Base-by-base conservation (phyloP, 1,284 basidiomycete genomes). In the Tilletiopsis washingtonensis region DNA sequence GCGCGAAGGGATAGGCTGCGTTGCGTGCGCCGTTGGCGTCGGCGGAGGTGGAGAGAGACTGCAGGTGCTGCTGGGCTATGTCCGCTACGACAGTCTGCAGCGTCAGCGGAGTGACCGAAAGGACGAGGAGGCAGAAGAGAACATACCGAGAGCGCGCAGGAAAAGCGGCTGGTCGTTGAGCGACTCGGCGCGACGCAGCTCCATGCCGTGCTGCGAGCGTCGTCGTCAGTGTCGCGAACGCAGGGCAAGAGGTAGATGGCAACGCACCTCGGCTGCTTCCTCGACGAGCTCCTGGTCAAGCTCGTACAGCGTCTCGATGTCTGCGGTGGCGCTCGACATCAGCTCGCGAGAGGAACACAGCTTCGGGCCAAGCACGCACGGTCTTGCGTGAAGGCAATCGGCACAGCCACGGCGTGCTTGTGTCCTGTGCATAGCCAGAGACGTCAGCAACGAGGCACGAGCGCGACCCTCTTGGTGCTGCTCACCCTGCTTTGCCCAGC, bases 371-470 rank as follows among this genome's bases (percentile, higher is more conserved):
- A n/a, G n/a, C n/a, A n/a, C n/a, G n/a, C n/a, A n/a, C n/a, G n/a
- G n/a, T 99, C 94, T 72, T 85, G 90, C 17, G 94, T 99, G 76
- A 99, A 99, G 17, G 94, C 93, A 57, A 99, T 91, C 1, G 94
- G 94, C 1, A 99, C 83, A n/a, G n/a, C n/a, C n/a, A n/a, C n/a
- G n/a, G n/a, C n/a, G n/a, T n/a, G n/a, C n/a, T n/a, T n/a, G n/a
- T n/a, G n/a, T n/a, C n/a, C n/a, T n/a, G n/a, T n/a, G n/a, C n/a
- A n/a, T n/a, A n/a, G n/a, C n/a, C n/a, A n/a, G n/a, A n/a, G n/a
- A n/a, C n/a, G n/a, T n/a, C n/a, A n/a, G n/a, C n/a, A n/a, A n/a
- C n/a, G n/a, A n/a, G n/a, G n/a, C n/a, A n/a, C n/a, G n/a, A n/a
- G n/a, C n/a, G n/a, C n/a, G n/a, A n/a, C n/a, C n/a, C n/a, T n/a